A percentile compares a stretch with the other conserved stretches of the same genome.
phyloP scores from a whole-genome alignment of 1,284 basidiomycete genomes.

The Sphagnurus paluster region DNA sequence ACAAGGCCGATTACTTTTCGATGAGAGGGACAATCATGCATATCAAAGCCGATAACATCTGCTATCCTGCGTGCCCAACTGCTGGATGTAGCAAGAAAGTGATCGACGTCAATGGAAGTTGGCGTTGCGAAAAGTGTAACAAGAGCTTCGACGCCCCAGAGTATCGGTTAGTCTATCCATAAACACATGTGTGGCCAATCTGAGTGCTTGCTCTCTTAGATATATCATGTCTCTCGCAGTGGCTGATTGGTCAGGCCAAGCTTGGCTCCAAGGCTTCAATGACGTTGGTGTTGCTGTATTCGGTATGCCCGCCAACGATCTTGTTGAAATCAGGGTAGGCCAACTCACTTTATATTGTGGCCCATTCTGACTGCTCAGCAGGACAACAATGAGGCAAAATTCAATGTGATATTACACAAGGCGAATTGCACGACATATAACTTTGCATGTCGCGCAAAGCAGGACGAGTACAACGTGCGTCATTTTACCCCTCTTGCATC shows the following conservation, averaged over 20 bases:
- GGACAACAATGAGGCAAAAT: constrained; percentile 68
- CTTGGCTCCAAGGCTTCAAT: constrained; percentile 97
- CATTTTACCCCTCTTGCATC: background rate
- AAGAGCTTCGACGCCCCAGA: constrained; percentile 73
- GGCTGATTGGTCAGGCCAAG: constrained; percentile 85
- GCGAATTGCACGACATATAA: constrained; percentile 76
- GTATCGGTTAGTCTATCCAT: constrained; percentile 64
- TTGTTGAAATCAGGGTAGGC: constrained; percentile 69
- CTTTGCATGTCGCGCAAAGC: constrained; percentile 87
- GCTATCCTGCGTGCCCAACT: constrained; percentile 89
- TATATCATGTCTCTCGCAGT: constrained; percentile 91
- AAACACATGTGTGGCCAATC: background rate
- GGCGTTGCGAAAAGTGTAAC: constrained; percentile 96
- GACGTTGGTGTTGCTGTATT: constrained; percentile 84
- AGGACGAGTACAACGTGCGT: constrained; percentile 83
- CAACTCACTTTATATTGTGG: background rate
- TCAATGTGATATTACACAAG: constrained; percentile 61
- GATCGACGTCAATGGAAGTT: constrained; percentile 63
- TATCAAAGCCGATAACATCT: constrained; percentile 85
- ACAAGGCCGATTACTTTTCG: constrained; percentile 85
- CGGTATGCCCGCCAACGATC: constrained; percentile 79
- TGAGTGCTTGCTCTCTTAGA: constrained; percentile 39
- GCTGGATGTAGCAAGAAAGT: constrained; percentile 94
- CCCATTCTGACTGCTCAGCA: constrained; percentile 27
- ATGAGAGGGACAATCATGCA: constrained; percentile 86